A percentile compares a stretch with the other conserved stretches of the same genome.
phyloP scores from a whole-genome alignment of 139 green algal genomes.

The Coelastrella sp. region DNA sequence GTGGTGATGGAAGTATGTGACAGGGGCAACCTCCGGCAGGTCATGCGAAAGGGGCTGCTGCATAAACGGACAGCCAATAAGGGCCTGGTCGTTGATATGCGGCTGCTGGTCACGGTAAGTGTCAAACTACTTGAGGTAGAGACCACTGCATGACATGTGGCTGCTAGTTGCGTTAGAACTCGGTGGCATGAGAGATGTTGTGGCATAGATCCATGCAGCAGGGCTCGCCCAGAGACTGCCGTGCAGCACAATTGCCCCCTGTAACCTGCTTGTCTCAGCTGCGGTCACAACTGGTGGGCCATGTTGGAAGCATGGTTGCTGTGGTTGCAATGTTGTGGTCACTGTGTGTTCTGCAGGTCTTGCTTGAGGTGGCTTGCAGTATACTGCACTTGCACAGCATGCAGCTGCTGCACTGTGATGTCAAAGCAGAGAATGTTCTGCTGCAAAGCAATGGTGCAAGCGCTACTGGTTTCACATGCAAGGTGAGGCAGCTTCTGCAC shows the following conservation, averaged over 20 bases:
- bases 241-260: not conserved
- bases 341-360: constrained; percentile 15
- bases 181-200: no score
- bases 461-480: constrained; percentile 63
- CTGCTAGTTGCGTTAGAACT: no score
- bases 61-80: constrained; percentile 41
- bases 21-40: constrained; percentile 10
- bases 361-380: constrained; percentile 38
- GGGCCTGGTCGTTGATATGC: constrained; percentile 40
- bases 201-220: no score
- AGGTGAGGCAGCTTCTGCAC: constrained; percentile 52
- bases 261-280: not conserved
- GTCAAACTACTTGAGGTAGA: not conserved
- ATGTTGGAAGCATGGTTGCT: not conserved
- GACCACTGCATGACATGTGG: no score
- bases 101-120: constrained; percentile 32
- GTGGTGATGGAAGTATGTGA: constrained; percentile 46
- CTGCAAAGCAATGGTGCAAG: constrained; percentile 50
- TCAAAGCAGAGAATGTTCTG: constrained; percentile 71
- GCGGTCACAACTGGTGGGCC: no score
- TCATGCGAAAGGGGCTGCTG: constrained; percentile 30
- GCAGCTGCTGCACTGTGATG: constrained; percentile 35
- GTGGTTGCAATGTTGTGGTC: not conserved
- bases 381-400: constrained; percentile 45
- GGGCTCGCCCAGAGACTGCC: no score